These are phyloP conservation scores for Debaryomyces singareniensis DNA, from an alignment of 1,139 yeast genomes.

Conservation along the genomic window DNA sequence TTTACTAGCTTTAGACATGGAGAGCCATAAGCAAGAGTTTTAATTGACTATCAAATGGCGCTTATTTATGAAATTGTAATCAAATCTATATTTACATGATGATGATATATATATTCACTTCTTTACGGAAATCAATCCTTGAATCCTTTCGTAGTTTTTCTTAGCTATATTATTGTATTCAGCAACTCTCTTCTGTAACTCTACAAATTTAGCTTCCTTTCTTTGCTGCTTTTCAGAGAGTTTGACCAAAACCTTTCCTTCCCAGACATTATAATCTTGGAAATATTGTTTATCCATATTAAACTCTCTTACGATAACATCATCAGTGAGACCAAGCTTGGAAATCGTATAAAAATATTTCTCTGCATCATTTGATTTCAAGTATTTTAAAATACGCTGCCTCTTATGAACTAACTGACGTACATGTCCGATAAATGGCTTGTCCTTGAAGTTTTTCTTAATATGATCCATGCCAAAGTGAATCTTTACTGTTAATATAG, in stretches of 20 bases:
- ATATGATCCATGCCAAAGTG: conserved; percentile 75
- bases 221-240: conserved; percentile 36
- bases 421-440: conserved; percentile 58
- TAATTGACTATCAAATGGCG: background rate
- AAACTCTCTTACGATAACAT: conserved; percentile 71
- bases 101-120: background rate
- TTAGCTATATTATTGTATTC: conserved; percentile 37
- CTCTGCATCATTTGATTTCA: conserved; percentile 73
- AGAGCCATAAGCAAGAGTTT: conserved; percentile 1
- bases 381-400: conserved; percentile 74
- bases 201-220: conserved; percentile 26
- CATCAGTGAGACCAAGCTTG: conserved; percentile 83
- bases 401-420: conserved; percentile 86
- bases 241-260: conserved; percentile 43
- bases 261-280: conserved; percentile 83
- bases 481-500: conserved; percentile 75
- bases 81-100: background rate
- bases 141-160: conserved; percentile 25
- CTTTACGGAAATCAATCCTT: conserved; percentile 4
- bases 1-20: conserved; percentile 13
- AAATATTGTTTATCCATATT: conserved; percentile 78
- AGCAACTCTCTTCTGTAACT: conserved; percentile 37
- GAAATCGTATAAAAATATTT: conserved; percentile 81
- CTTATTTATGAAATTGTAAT: background rate
- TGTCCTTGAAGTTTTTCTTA: conserved; percentile 68